Evolutionary conservation across 257 asterid species (phyloP).

Genomic region (Mentha longifolia): DNA sequence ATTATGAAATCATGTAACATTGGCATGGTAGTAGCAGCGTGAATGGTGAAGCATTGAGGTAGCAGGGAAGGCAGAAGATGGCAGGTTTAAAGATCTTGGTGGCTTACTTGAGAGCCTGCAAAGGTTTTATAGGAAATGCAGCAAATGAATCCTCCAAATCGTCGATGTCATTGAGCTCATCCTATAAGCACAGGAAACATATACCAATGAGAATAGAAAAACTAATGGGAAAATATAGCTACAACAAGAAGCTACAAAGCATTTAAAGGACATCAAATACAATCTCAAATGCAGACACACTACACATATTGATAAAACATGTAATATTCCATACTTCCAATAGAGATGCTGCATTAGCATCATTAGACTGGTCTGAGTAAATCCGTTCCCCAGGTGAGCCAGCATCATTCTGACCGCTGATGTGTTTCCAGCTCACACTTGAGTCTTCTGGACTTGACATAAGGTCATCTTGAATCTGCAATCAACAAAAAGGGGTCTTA

Average conservation of each 20-base stretch:
- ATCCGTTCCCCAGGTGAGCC: constrained; percentile 48
- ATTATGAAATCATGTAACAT: constrained; percentile 21
- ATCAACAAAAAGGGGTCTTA: constrained; percentile 33
- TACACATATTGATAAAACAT: constrained; percentile 9
- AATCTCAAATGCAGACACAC: constrained; percentile 4
- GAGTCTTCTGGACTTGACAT: constrained; percentile 61
- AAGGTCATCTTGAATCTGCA: constrained; percentile 86
- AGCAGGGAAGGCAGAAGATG: constrained; percentile 32
- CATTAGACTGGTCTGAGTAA: constrained; percentile 45
- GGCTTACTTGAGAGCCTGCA: constrained; percentile 90
- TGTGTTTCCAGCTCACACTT: constrained; percentile 49
- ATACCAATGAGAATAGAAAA: constrained; percentile 26
- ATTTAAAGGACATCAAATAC: constrained; percentile 9
- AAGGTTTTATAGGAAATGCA: constrained; percentile 91
- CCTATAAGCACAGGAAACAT: constrained; percentile 47
- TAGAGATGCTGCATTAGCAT: constrained; percentile 47
- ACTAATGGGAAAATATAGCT: constrained; percentile 18
- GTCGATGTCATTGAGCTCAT: constrained; percentile 59
- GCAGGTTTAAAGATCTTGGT: constrained; percentile 25
- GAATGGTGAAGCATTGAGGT: constrained; percentile 21
- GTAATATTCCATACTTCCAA: constrained; percentile 51
- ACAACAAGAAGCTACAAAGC: constrained; percentile 11
- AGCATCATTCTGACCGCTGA: constrained; percentile 46
- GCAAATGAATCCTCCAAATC: constrained; percentile 79
- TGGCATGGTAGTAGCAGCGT: constrained; percentile 20